Evolutionary conservation across 148 eudicot species (phyloP).

Genomic region (Cornus suecica): DNA sequence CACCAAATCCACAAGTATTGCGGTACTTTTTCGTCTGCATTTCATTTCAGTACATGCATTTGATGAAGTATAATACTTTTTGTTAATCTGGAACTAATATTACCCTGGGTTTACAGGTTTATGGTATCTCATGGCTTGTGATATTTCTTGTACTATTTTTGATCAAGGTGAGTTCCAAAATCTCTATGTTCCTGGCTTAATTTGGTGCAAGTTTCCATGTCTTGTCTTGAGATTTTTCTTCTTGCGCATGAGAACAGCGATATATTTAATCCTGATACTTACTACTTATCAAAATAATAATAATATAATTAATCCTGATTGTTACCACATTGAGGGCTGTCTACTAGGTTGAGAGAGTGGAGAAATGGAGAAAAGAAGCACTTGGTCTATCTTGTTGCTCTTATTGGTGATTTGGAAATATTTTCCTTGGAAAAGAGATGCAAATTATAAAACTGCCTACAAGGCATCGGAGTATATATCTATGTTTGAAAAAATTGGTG

Average conservation of each 20-base stretch:
- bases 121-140: slow-evolving; percentile 67
- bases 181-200: not conserved
- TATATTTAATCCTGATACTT: not conserved
- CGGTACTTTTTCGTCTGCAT: slow-evolving; percentile 28
- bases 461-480: not conserved
- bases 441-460: not conserved
- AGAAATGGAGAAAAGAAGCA: not conserved
- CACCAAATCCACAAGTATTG: slow-evolving; percentile 34
- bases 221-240: not conserved
- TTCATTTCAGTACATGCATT: not conserved
- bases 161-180: slow-evolving; percentile 49
- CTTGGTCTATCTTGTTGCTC: not conserved
- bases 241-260: not conserved
- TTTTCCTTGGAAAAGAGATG: not conserved
- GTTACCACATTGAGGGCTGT: not conserved
- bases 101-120: slow-evolving; percentile 39
- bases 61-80: not conserved
- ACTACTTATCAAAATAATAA: too few species aligned
- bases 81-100: not conserved
- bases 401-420: not conserved
- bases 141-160: slow-evolving; percentile 39
- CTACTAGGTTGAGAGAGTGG: not conserved
- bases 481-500: not conserved
- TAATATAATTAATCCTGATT: not conserved
- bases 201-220: not conserved